Evolutionary conservation across 768 basidiomycete species (phyloP).

Genomic region (Lactifluus hygrophoroides): DNA sequence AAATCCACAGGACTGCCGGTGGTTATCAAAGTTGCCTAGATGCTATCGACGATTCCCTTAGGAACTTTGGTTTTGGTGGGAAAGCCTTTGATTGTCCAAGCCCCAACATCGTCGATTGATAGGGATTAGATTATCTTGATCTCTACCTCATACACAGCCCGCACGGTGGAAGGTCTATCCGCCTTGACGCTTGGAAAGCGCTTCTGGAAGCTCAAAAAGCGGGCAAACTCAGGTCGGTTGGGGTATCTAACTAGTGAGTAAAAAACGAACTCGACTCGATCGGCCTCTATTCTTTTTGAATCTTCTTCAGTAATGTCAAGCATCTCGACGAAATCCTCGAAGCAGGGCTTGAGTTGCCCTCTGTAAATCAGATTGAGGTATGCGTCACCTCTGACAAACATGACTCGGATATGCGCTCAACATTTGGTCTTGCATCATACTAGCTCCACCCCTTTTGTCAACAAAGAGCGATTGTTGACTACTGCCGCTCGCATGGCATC

Average conservation of each 20-base stretch:
- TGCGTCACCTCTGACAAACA: background rate
- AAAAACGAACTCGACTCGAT: background rate
- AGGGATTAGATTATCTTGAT: slow-evolving; percentile 50
- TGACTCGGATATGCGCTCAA: background rate
- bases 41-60: slow-evolving; percentile 5
- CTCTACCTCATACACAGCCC: slow-evolving; percentile 77
- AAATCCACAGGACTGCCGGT: slow-evolving; percentile 16
- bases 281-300: background rate
- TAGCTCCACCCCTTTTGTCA: slow-evolving; percentile 70
- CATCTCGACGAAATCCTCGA: slow-evolving; percentile 68
- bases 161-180: slow-evolving; percentile 48
- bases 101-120: background rate
- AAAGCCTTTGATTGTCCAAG: background rate
- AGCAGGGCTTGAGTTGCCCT: slow-evolving; percentile 54
- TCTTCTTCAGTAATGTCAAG: slow-evolving; percentile 44
- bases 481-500: slow-evolving; percentile 48
- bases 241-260: slow-evolving; percentile 77
- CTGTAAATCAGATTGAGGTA: slow-evolving; percentile 81
- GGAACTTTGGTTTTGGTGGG: slow-evolving; percentile 2
- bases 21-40: slow-evolving; percentile 1
- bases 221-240: slow-evolving; percentile 65
- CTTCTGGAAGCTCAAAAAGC: slow-evolving; percentile 50
- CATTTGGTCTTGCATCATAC: background rate
- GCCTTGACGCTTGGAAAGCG: slow-evolving; percentile 66
- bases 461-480: slow-evolving; percentile 33